Evolutionary conservation across 2,329 filamentous ascomycete species (phyloP), one percentile per base, ranked within the genome.

Genomic region (Apiospora rasikravindrae): DNA sequence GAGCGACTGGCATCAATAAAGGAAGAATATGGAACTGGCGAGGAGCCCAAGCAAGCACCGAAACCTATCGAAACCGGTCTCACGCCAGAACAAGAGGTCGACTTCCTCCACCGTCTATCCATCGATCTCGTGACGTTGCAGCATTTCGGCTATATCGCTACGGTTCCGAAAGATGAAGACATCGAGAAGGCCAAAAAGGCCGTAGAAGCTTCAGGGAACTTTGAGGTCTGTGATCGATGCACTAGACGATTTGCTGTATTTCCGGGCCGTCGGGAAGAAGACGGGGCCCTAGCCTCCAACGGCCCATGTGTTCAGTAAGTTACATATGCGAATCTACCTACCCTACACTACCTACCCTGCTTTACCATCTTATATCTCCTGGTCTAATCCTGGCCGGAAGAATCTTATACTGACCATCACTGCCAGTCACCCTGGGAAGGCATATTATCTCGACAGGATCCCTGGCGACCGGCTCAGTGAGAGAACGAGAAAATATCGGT

Each of bases 161-260:
- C 81, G 5, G 83, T 91, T 0, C 95, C 95, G 0, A 88, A 89
- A 0, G 84, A 88, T 0, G 86, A 88, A 10, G 92, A 94, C 24
- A 88, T 98, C 24, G 84, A 88, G 69, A 86, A 88, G 69, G 92
- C 94, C 0, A 88, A 85, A 45, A 86, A 88, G 61, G 94, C 91
- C 0, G 86, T 94, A 0, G 85, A 89, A 67, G 86, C 90, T 10
- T 89, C 92, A 16, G 88, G 90, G 70, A 94, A 94, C 67, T 98
- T 92, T 87, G 96, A 99, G 83, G 88, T 90, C 69, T 99, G 96
- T 78, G 95, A 98, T 78, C 92, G 96, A 26, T 99, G 96, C 82
- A 87, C 87, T 57, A 90, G 91, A 45, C 91, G 96, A 29, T 99
- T 99, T 78, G 94, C 98, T 78, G 94, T 98, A 4, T 98, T 97